Evolutionary conservation across 2,329 filamentous ascomycete species (phyloP).

Genomic region (Colletotrichum sidae): DNA sequence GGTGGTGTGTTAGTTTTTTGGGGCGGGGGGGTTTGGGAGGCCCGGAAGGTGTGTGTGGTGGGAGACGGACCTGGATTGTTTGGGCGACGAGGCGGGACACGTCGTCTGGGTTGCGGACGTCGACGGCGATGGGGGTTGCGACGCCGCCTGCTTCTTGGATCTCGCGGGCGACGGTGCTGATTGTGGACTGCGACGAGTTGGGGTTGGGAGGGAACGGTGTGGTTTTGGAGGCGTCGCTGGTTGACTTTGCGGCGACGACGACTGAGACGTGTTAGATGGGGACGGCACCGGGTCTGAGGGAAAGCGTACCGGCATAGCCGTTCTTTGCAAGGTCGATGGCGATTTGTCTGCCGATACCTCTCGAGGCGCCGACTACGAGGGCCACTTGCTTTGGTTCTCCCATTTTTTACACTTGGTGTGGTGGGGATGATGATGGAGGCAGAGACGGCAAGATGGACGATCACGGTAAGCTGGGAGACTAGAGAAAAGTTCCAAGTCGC

Average conservation of each 20-base stretch:
- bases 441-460: background rate
- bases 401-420: constrained; percentile 24
- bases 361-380: constrained; percentile 79
- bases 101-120: constrained; percentile 74
- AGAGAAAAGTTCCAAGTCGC: background rate
- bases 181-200: constrained; percentile 80
- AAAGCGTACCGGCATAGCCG: constrained; percentile 72
- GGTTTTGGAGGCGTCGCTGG: constrained; percentile 68
- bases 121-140: constrained; percentile 75
- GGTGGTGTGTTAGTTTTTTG: constrained; percentile 1
- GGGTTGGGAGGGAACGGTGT: constrained; percentile 79
- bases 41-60: background rate
- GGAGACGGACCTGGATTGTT: constrained; percentile 59
- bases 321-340: constrained; percentile 80
- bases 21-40: too few relatives aligned
- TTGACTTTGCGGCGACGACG: constrained; percentile 81
- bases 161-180: constrained; percentile 82
- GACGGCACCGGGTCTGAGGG: constrained; percentile 15
- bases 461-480: too few relatives aligned
- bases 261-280: constrained; percentile 57
- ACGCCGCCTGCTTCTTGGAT: constrained; percentile 73
- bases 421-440: background rate
- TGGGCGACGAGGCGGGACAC: constrained; percentile 69
- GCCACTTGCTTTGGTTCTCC: constrained; percentile 60
- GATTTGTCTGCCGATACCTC: constrained; percentile 84